Evolutionary conservation across 2,329 filamentous ascomycete species (phyloP).

Genomic region (Hypomyces perniciosus): DNA sequence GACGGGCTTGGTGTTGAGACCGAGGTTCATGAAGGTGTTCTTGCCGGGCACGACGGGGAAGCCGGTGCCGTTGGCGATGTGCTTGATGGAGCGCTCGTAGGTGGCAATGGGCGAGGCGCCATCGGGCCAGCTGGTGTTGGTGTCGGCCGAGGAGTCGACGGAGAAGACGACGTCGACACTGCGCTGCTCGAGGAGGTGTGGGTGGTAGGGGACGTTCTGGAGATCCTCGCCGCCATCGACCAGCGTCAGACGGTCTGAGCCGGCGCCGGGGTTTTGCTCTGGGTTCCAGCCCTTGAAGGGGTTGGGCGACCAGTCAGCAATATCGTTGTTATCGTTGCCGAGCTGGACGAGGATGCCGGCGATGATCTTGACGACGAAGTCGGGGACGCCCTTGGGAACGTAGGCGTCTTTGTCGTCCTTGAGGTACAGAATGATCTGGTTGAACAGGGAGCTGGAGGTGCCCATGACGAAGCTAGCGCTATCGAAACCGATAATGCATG

Average conservation of each 20-base stretch:
- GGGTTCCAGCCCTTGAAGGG: slow-evolving; percentile 50
- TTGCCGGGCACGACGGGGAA: slow-evolving; percentile 55
- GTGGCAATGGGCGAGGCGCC: slow-evolving; percentile 53
- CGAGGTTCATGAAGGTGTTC: slow-evolving; percentile 50
- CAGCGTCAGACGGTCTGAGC: slow-evolving; percentile 55
- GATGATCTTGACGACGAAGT: slow-evolving; percentile 40
- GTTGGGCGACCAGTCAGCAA: slow-evolving; percentile 64
- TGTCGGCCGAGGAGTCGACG: slow-evolving; percentile 60
- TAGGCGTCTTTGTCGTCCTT: slow-evolving; percentile 38
- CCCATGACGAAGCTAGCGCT: slow-evolving; percentile 77
- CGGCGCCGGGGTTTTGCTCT: slow-evolving; percentile 34
- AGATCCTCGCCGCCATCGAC: slow-evolving; percentile 76
- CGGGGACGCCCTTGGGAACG: slow-evolving; percentile 42
- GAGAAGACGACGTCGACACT: slow-evolving; percentile 58
- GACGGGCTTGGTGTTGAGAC: slow-evolving; percentile 52
- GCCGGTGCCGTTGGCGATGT: slow-evolving; percentile 45
- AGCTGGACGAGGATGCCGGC: slow-evolving; percentile 46
- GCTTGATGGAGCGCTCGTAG: slow-evolving; percentile 45
- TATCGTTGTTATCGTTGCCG: slow-evolving; percentile 62
- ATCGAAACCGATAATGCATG: slow-evolving; percentile 61
- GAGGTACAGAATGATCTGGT: slow-evolving; percentile 65
- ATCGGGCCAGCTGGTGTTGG: slow-evolving; percentile 51
- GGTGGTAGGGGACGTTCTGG: slow-evolving; percentile 75
- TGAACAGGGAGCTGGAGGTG: slow-evolving; percentile 77
- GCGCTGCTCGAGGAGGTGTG: slow-evolving; percentile 44